Evolutionary conservation across 106 monocot species (phyloP), one percentile per base, ranked within the genome.

Genomic region (Alisma plantagoaquatica): DNA sequence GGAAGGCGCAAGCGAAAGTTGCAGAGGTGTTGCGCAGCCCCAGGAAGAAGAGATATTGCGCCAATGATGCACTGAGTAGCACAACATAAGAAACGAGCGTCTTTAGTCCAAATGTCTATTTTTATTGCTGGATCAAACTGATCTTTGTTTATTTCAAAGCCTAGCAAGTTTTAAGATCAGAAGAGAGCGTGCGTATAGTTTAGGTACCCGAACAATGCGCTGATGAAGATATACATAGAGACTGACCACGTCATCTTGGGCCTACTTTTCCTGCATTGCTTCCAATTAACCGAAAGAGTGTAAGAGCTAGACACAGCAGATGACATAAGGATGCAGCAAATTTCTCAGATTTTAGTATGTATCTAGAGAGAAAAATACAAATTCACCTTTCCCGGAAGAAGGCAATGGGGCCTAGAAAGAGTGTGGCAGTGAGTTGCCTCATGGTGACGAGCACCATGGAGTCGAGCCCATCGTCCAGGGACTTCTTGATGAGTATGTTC

Each of bases 361-460:
- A 23, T 10, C 10, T 16, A 43, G 12, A 6, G 24, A 43, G 35
- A 6, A 38, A 6, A 6, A 38, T 38, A 6, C 14, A 6, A 9
- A 11, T 12, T 2, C 7, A 69, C 69, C 69, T 82, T 53, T 88
- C 82, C 6, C 27, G 29, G 24, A 78, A 55, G 31, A 57, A 79
- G 6, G 88, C 88, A 8, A 83, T 70, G 8, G 88, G 88, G 18
- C 64, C 52, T 53, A 89, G 69, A 58, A 89, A 83, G 23, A 76
- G 17, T n/a, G 83, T 68, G 10, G 83, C 88, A 4, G 65, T 55
- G 29, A 83, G 59, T 30, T 83, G 88, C 3, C 79, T 60, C 6
- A 76, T 57, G 0, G 79, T 79, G 53, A 89, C 63, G 31, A 89
- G 47, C 16, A 79, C 73, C 17, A 89, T 60, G 20, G n/a, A 31